Percentiles rank a stretch among this genome's conserved stretches.
These are phyloP conservation scores for Erucastrum elatum DNA, from an alignment of 345 rosid species.

Conservation along the genomic window DNA sequence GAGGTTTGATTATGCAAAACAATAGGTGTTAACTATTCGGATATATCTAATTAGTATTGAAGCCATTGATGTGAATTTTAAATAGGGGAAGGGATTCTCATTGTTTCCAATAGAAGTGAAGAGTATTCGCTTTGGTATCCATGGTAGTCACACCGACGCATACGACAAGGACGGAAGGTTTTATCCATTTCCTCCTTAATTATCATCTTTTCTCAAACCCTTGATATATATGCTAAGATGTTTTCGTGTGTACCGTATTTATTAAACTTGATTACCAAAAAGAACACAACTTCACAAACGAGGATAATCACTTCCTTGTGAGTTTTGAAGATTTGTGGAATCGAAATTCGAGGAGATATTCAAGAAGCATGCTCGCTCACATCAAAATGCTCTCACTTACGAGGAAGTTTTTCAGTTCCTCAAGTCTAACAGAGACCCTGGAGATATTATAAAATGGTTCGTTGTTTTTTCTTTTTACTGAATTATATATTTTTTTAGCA, in stretches of 20 bases:
- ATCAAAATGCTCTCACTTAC: conserved; percentile 49
- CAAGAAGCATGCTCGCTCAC: conserved; percentile 49
- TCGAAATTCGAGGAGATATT: conserved; percentile 76
- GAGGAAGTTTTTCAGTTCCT: conserved; percentile 50
- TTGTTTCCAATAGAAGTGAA: conserved; percentile 65
- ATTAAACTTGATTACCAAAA: background rate
- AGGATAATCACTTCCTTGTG: background rate
- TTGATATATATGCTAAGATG: background rate
- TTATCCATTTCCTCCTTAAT: background rate
- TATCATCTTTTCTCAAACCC: background rate
- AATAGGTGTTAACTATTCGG: background rate
- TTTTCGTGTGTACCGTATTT: background rate
- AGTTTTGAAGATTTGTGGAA: conserved; percentile 54
- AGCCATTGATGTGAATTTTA: conserved; percentile 1
- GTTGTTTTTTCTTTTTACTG: background rate
- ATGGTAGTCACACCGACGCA: conserved; percentile 72
- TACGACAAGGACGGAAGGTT: conserved; percentile 82
- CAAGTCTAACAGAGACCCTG: conserved; percentile 53
- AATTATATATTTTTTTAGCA: background rate
- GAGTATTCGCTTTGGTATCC: conserved; percentile 57
- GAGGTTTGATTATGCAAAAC: background rate
- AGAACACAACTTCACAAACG: background rate
- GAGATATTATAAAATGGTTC: conserved; percentile 56
- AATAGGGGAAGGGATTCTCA: conserved; percentile 63
- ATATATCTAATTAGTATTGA: background rate